These are phyloP conservation scores for Lipomyces yamadae DNA, from an alignment of 805 yeast genomes.

Conservation along the genomic window DNA sequence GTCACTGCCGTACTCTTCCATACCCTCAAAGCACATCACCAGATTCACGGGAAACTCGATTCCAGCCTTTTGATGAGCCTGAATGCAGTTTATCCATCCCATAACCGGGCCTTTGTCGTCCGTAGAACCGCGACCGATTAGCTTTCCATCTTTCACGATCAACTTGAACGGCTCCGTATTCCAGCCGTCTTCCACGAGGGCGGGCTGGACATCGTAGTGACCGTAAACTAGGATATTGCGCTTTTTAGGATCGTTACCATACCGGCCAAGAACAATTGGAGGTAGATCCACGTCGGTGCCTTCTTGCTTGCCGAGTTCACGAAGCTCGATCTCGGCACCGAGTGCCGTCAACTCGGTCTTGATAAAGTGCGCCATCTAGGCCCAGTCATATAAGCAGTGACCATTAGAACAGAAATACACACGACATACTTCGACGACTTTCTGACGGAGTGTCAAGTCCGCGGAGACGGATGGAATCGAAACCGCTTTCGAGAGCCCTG, in stretches of 20 bases:
- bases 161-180: conserved; percentile 84
- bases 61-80: conserved; percentile 86
- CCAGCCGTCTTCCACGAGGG: conserved; percentile 93
- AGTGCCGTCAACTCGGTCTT: conserved; percentile 67
- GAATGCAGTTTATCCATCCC: conserved; percentile 92
- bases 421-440: conserved; percentile 63
- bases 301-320: conserved; percentile 79
- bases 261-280: conserved; percentile 90
- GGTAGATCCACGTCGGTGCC: conserved; percentile 75
- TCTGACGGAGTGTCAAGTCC: conserved; percentile 85
- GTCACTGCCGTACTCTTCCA: conserved; percentile 97
- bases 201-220: conserved; percentile 99
- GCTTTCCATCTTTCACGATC: conserved; percentile 66
- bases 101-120: conserved; percentile 98
- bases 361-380: conserved; percentile 77
- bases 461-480: conserved; percentile 94
- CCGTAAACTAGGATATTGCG: conserved; percentile 92
- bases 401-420: background rate
- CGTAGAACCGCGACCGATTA: conserved; percentile 92
- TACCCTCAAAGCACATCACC: conserved; percentile 93
- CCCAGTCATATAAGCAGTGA: conserved; percentile 6
- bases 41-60: conserved; percentile 92
- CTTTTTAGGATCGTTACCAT: conserved; percentile 79
- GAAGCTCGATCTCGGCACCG: conserved; percentile 79
- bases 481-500: conserved; percentile 76